Evolutionary conservation across 1,284 basidiomycete genomes (phyloP).

Genomic region (Ustilago vetiveriae): DNA sequence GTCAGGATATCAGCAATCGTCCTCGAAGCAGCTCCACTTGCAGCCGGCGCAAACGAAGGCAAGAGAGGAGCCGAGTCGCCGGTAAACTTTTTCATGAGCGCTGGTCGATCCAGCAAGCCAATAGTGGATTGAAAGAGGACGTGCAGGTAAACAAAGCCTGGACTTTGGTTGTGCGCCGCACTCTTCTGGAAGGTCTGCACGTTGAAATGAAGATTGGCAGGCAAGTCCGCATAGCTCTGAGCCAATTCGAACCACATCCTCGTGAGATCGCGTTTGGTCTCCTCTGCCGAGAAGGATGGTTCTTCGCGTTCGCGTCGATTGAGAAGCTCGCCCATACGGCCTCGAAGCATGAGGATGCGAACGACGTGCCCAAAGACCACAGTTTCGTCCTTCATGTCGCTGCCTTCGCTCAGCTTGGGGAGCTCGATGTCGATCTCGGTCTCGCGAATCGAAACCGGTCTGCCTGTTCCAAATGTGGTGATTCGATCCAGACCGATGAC

Average conservation of each 20-base stretch:
- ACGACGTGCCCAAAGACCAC: slow-evolving; percentile 51
- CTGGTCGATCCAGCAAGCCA: slow-evolving; percentile 52
- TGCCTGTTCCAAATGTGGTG: slow-evolving; percentile 56
- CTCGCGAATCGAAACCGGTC: slow-evolving; percentile 55
- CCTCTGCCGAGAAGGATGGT: slow-evolving; percentile 24
- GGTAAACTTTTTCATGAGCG: slow-evolving; percentile 50
- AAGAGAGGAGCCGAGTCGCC: slow-evolving; percentile 35
- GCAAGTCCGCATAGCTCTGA: slow-evolving; percentile 51
- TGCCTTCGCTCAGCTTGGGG: slow-evolving; percentile 28
- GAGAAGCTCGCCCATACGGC: slow-evolving; percentile 57
- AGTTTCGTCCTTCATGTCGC: slow-evolving; percentile 46
- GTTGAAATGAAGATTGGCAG: slow-evolving; percentile 51
- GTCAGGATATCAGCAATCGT: slow-evolving; percentile 58
- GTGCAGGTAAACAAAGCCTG: slow-evolving; percentile 56
- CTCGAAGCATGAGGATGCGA: slow-evolving; percentile 49
- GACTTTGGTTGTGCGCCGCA: slow-evolving; percentile 48
- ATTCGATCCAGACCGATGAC: slow-evolving; percentile 57
- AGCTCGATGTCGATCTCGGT: slow-evolving; percentile 53
- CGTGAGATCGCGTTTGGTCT: slow-evolving; percentile 41
- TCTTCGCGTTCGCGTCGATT: slow-evolving; percentile 49
- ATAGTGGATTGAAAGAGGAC: slow-evolving; percentile 60
- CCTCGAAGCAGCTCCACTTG: slow-evolving; percentile 46
- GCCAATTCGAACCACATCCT: slow-evolving; percentile 56
- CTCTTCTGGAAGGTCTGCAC: slow-evolving; percentile 57
- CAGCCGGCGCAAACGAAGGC: slow-evolving; percentile 42